Conservation (phyloP, 2,329 filamentous ascomycete species). For the Aspergillus sp. region DNA sequence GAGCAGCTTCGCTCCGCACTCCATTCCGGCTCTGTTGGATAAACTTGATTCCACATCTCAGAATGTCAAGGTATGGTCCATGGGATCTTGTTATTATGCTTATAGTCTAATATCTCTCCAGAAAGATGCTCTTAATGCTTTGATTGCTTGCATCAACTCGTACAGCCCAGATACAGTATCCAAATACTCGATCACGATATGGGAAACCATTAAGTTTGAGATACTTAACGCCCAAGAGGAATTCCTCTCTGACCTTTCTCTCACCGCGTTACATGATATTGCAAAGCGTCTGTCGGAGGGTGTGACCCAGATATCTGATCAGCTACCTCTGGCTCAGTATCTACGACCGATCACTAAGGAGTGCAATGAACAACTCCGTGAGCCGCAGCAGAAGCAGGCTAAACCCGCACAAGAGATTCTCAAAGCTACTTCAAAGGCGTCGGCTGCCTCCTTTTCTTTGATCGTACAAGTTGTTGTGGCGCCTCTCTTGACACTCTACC, state of each 20-base stretch:
- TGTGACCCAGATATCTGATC: conserved; percentile 42
- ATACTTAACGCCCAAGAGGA: conserved; percentile 70
- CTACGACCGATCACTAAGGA: conserved; percentile 67
- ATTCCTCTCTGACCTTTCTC: conserved; percentile 64
- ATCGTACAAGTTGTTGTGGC: conserved; percentile 62
- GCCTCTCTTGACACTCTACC: conserved; percentile 63
- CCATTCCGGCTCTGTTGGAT: conserved; percentile 69
- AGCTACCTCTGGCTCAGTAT: conserved; percentile 56
- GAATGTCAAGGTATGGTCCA: conserved; percentile 62
- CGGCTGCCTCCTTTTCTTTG: conserved; percentile 58
- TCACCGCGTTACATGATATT: conserved; percentile 60
- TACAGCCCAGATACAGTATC: conserved; percentile 65
- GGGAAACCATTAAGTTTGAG: conserved; percentile 72
- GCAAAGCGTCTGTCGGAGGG: conserved; percentile 58
- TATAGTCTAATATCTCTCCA: conserved; percentile 34
- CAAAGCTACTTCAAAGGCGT: conserved; percentile 59
- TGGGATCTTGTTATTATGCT: not conserved
- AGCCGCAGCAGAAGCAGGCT: conserved; percentile 71
- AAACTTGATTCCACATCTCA: conserved; percentile 71
- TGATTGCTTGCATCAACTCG: conserved; percentile 62
- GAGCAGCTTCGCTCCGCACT: conserved; percentile 65
- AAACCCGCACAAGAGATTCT: conserved; percentile 67
- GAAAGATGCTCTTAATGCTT: conserved; percentile 68
- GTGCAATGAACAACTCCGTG: conserved; percentile 69
- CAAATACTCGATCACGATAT: conserved; percentile 67